These are phyloP conservation scores for Pisolithus albus DNA, from an alignment of 768 basidiomycete genomes.

Conservation along the genomic window DNA sequence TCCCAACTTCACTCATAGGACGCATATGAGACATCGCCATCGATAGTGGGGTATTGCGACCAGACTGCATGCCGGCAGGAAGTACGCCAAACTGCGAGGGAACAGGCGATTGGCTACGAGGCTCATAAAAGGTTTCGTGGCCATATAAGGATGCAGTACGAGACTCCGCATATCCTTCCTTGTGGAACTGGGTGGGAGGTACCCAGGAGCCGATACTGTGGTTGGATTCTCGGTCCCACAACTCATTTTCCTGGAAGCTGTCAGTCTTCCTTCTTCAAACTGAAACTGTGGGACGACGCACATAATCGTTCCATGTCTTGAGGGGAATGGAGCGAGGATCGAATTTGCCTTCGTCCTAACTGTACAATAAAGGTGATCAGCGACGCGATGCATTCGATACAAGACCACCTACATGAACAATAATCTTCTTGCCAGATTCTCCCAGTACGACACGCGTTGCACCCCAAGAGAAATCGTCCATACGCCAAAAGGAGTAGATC, in stretches of 20 bases:
- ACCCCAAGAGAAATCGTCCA: conserved; percentile 99
- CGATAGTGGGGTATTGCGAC: conserved; percentile 66
- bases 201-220: conserved; percentile 94
- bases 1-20: conserved; percentile 26
- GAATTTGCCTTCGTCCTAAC: conserved; percentile 93
- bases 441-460: conserved; percentile 87
- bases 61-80: conserved; percentile 69
- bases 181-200: conserved; percentile 64
- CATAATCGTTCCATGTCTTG: conserved; percentile 96
- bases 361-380: conserved; percentile 2
- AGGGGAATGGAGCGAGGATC: conserved; percentile 90
- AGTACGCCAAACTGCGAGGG: conserved; percentile 55
- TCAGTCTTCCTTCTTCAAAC: conserved; percentile 1
- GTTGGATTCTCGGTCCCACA: conserved; percentile 97
- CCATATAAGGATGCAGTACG: conserved; percentile 78
- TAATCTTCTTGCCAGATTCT: conserved; percentile 91
- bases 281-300: conserved; percentile 32
- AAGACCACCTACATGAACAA: conserved; percentile 70
- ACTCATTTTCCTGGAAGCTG: conserved; percentile 75
- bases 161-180: conserved; percentile 72
- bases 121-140: conserved; percentile 82
- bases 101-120: conserved; percentile 63
- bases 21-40: conserved; percentile 22
- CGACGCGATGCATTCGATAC: not conserved
- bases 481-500: conserved; percentile 93